Evolutionary conservation across 2,329 filamentous ascomycete species (phyloP), one percentile per base, ranked within the genome.

Genomic region (Fusarium torreyae): DNA sequence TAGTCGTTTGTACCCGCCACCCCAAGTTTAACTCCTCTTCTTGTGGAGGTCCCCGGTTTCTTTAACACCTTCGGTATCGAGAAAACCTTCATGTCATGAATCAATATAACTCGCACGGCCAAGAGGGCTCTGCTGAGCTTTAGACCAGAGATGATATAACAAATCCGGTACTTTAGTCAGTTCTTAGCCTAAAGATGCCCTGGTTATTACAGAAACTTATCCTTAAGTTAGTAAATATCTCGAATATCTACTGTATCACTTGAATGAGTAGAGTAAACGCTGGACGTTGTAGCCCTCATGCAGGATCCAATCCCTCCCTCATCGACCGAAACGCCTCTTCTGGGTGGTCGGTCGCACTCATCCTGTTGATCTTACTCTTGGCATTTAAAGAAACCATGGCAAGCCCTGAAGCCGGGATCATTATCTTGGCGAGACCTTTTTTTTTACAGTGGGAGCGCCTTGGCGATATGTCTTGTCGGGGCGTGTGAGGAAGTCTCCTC

Each of bases 341-440:
- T 40, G 9, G 20, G 8, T 34, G 33, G 33, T 34, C 33, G 15
- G 33, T n/a, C 31, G 38, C 52, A 49, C 57, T 56, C 38, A 38
- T 26, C 20, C 26, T 57, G 50, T 63, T 61, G 62, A 70, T 70
- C 66, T 65, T 57, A 54, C 56, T 67, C 66, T 70, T 70, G 66
- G 71, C 68, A 51, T 54, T 51, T 33, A 43, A 44, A 49, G 54
- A 66, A 48, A 63, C 66, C 55, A 61, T 66, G 63, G 44, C 34
- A 44, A 56, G 61, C 31, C 49, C 48, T 53, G 45, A 38, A 24
- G 31, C 54, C 38, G 39, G 62, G 48, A 33, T 51, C 28, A 18
- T n/a, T 26, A 31, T 34, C 53, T 50, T 34, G 22, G 49, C 14
- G 10, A 45, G 60, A 26, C 18, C 24, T 18, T 49, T 57, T 49